Evolutionary conservation across 2,329 filamentous ascomycete species (phyloP).

Genomic region (Allantophomopsis cytisporea): DNA sequence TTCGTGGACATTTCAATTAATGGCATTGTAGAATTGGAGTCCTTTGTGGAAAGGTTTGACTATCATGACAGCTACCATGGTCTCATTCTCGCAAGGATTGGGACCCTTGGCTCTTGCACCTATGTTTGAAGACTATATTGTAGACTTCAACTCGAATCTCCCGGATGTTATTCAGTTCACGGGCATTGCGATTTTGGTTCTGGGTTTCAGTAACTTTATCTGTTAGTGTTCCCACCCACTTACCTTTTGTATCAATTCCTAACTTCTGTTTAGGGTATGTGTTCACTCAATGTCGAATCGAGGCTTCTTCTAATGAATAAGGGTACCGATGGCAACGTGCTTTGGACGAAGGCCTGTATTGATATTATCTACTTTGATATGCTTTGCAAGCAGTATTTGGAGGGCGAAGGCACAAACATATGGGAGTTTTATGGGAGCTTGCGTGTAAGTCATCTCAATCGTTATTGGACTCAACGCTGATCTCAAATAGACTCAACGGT

Average conservation of each 20-base stretch:
- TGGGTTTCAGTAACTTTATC: constrained; percentile 36
- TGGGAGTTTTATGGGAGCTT: constrained; percentile 49
- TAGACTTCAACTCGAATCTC: constrained; percentile 37
- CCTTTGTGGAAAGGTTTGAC: constrained; percentile 27
- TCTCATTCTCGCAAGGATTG: constrained; percentile 27
- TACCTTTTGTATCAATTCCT: not conserved
- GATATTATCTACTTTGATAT: constrained; percentile 28
- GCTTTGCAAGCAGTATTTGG: constrained; percentile 30
- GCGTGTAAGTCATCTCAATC: constrained; percentile 18
- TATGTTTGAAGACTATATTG: constrained; percentile 44
- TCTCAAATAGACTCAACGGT: constrained; percentile 32
- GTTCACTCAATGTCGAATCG: constrained; percentile 32
- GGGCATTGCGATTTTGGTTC: constrained; percentile 30
- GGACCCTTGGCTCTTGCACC: constrained; percentile 28
- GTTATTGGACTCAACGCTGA: no score
- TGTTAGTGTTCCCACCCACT: constrained; percentile 17
- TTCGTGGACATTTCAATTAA: not conserved
- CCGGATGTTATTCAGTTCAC: constrained; percentile 35
- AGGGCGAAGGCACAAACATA: constrained; percentile 43
- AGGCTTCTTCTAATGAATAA: not conserved
- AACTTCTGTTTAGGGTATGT: no score
- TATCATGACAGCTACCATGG: constrained; percentile 19
- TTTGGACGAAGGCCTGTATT: constrained; percentile 33
- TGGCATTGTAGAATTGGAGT: constrained; percentile 24
- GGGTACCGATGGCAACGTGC: constrained; percentile 29